Evolutionary conservation across 495 filamentous ascomycete species (phyloP), one percentile per base, ranked within the genome.

Genomic region (Aspergillus baeticus): DNA sequence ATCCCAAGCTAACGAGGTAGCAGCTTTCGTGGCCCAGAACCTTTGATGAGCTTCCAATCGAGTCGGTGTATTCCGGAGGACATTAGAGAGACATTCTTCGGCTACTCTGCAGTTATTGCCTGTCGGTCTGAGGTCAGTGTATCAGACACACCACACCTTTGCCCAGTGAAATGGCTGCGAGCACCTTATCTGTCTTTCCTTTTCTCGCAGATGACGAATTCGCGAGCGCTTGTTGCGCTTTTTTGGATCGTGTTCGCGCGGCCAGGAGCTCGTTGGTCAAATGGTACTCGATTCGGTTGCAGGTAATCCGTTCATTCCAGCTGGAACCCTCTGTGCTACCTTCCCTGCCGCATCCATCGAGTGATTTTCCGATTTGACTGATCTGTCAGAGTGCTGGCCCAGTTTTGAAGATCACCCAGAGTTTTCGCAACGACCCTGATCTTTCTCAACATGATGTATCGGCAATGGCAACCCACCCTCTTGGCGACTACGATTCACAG

Each of bases 161-260:
- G 50, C 65, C 3, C 51, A 54, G 59, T 69, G 63, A 51, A 58
- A 56, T 66, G 61, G 59, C 57, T n/a, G 23, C 47, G 43, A 20
- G 31, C 11, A 26, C 42, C 39, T 47, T 70, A 51, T 69, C 64
- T 41, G 37, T 49, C 38, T 77, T 75, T 45, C 86, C 85, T n/a
- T 82, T 81, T 48, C 74, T 89, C 13, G 79, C 74, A 18, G 59
- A 64, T 17, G 75, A 77, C 26, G 84, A 88, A 61, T 90, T 90
- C 55, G 67, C 80, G 33, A 66, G 76, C 63, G 82, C 76, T 47
- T 88, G 85, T 69, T 77, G 82, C 64, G 74, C 74, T 36, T 74
- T 90, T 18, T 77, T 80, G 37, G 68, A 80, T 59, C 78, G 73
- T 61, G 81, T 85, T 68, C 53, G 66, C 22, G 57, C 61, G 58